These are phyloP conservation scores for Fraxinus greggii DNA, from an alignment of 305 asterid species.

Conservation along the genomic window DNA sequence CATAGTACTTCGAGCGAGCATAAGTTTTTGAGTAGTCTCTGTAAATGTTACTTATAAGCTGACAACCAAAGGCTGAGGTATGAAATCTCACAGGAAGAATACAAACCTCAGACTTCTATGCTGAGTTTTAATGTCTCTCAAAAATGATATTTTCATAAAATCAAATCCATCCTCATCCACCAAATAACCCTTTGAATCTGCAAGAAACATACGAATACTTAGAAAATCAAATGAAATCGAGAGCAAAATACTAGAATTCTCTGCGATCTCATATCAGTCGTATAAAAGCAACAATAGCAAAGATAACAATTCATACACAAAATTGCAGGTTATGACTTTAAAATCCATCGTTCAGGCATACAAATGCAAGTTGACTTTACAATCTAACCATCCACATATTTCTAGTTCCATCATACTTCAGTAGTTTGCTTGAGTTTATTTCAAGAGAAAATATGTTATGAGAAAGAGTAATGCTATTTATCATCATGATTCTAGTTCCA, in stretches of 20 bases:
- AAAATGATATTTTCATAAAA: slow-evolving; percentile 80
- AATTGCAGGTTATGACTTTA: not conserved
- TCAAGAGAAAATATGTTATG: not conserved
- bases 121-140: slow-evolving; percentile 87
- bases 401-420: not conserved
- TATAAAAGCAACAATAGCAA: not conserved
- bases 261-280: not conserved
- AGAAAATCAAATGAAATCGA: slow-evolving; percentile 17
- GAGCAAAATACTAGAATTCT: not conserved
- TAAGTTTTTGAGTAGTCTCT: slow-evolving; percentile 97
- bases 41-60: slow-evolving; percentile 37
- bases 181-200: slow-evolving; percentile 95
- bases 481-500: not conserved
- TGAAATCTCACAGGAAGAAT: slow-evolving; percentile 7
- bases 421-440: not conserved
- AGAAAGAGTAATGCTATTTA: not conserved
- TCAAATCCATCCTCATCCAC: slow-evolving; percentile 99
- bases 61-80: slow-evolving; percentile 17
- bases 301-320: not conserved
- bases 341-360: not conserved
- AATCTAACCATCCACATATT: not conserved
- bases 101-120: slow-evolving; percentile 89
- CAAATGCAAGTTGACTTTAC: not conserved
- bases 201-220: slow-evolving; percentile 27
- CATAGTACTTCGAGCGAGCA: slow-evolving; percentile 94